Evolutionary conservation across 192 early-diverging fungal genomes (phyloP).

Genomic region (Globomyces pollinis-pini): DNA sequence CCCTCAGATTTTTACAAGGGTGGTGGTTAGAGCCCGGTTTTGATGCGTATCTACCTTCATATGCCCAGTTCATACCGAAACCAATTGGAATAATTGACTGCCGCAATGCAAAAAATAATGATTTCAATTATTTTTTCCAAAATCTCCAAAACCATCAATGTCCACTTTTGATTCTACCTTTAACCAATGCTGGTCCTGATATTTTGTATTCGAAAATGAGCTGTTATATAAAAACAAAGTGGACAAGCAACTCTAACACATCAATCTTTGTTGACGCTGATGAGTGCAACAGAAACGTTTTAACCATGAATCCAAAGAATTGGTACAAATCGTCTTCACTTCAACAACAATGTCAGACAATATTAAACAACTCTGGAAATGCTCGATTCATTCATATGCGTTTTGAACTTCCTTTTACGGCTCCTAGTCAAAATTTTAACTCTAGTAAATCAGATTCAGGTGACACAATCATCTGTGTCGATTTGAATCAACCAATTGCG

Average conservation of each 20-base stretch:
- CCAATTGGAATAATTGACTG: not conserved
- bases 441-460: not conserved
- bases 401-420: not conserved
- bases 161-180: conserved; percentile 9
- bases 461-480: not conserved
- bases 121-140: conserved; percentile 6
- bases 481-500: not conserved
- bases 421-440: not conserved
- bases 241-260: not conserved
- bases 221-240: conserved; percentile 15
- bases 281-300: not conserved
- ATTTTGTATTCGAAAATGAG: conserved; percentile 11
- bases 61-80: not conserved
- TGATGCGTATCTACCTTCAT: not conserved
- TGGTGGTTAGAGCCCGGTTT: not conserved
- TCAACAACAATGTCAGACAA: not conserved
- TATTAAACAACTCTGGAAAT: not conserved
- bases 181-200: conserved; percentile 16
- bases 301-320: not conserved
- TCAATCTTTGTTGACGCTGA: not conserved
- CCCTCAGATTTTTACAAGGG: not conserved
- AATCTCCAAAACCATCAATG: not conserved
- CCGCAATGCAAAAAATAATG: not conserved
- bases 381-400: not conserved
- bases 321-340: not conserved